phyloP scores from a whole-genome alignment of 306 rosid species.

The Prunus padus region DNA sequence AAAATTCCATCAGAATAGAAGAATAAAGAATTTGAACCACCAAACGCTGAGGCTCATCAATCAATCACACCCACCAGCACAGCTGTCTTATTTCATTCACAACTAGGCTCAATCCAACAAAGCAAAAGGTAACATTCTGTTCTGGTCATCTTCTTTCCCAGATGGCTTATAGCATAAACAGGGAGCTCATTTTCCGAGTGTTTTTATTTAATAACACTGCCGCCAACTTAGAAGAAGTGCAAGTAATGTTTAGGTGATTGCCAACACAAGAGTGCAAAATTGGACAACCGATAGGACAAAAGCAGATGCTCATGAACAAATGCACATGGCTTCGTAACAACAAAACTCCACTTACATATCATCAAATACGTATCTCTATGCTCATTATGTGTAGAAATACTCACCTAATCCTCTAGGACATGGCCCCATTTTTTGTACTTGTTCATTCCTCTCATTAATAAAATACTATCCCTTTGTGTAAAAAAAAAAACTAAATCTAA shows the following conservation, averaged over 20 bases:
- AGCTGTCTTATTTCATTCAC: conserved; percentile 5
- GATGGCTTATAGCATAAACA: neutral
- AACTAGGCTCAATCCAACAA: conserved; percentile 7
- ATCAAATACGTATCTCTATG: conserved; percentile 4
- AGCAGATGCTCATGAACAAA: conserved; percentile 58
- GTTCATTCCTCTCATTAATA: too few relatives aligned
- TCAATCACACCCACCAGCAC: neutral
- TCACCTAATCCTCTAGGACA: too few relatives aligned
- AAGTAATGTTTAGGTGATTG: conserved; percentile 43
- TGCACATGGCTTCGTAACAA: conserved; percentile 56
- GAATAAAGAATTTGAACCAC: neutral
- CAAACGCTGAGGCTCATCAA: neutral
- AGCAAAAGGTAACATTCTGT: neutral
- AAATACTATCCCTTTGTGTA: too few relatives aligned
- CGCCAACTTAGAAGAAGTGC: conserved; percentile 1
- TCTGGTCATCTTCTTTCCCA: neutral
- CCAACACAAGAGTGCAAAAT: conserved; percentile 40
- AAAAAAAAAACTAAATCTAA: too few relatives aligned
- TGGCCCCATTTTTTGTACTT: too few relatives aligned
- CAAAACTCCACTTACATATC: conserved; percentile 19
- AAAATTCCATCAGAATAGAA: neutral
- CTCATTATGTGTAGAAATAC: too few relatives aligned
- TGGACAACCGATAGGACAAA: conserved; percentile 37
- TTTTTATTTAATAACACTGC: neutral
- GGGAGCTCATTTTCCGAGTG: too few relatives aligned